Base-by-base conservation (phyloP, 768 basidiomycete species). In the Serendipita vermifera region DNA sequence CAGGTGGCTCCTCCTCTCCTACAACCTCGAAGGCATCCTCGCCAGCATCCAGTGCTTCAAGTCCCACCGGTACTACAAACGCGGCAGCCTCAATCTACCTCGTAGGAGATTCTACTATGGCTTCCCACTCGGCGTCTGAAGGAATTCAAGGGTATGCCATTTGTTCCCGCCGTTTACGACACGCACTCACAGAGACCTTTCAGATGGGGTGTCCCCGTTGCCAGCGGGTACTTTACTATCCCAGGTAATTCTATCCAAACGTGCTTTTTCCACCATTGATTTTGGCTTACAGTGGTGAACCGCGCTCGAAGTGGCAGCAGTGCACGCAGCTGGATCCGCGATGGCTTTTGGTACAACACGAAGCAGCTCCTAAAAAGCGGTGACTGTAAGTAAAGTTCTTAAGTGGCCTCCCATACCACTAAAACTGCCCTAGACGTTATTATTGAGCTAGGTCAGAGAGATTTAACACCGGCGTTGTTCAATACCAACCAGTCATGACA, bases 251-350 rank as follows among this genome's bases (percentile, higher is more conserved):
- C n/a, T n/a, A n/a, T n/a, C n/a, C n/a, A n/a, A n/a, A n/a, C n/a
- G n/a, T n/a, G 62, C n/a, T 77, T 75, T 57, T 62, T 77, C 13
- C 68, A 61, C 3, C 70, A 73, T 60, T 76, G 69, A 41, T 57
- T 77, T 31, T 69, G 67, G 3, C 65, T 76, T 48, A 68, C 73
- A 0, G 71, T 76, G 7, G 68, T 74, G 15, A 78, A 78, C 60
- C 59, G 66, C 40, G 76, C 76, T 0, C 69, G 76, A 35, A 73
- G 68, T 5, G 76, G 76, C 3, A 66, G 71, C 5, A 73, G 70
- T 40, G 70, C 76, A 1, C 68, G 76, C 36, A 75, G 73, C 39
- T 78, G 70, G 58, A 74, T 72, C 11, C 73, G 74, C 22, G 72
- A 75, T 60, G 75, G 75, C 36, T 67, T 72, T 5, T 76, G 62